Conservation (phyloP, 768 basidiomycete genomes). For the Phanerochaete carnosa region DNA sequence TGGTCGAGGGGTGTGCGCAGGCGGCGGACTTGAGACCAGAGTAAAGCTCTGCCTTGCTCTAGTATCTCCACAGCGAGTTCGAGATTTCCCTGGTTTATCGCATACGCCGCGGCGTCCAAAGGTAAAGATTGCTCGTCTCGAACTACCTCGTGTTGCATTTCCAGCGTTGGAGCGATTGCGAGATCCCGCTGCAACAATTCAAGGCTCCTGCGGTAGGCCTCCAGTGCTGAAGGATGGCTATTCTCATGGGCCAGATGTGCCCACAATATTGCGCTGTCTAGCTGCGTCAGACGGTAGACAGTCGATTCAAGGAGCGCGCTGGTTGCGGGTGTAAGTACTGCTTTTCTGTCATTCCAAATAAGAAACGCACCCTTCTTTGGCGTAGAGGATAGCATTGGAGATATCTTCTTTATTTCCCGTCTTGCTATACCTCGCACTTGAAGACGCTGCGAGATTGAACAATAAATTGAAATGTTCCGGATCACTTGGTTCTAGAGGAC, state of each 20-base stretch:
- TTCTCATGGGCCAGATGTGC: not conserved
- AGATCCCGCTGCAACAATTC: not conserved
- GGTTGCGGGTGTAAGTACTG: not conserved
- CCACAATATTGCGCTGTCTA: not conserved
- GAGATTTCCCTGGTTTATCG: not conserved
- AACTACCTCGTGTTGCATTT: not conserved
- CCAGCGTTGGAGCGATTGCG: not conserved
- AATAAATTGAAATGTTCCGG: not conserved
- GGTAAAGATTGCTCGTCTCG: not conserved
- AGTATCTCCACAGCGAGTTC: slow-evolving; percentile 21
- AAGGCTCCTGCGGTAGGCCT: not conserved
- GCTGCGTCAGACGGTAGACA: not conserved
- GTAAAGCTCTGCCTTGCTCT: slow-evolving; percentile 21
- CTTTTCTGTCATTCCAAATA: not conserved
- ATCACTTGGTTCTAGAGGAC: not conserved
- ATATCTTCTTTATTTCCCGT: not conserved
- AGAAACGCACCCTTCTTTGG: no score
- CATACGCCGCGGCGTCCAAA: not conserved
- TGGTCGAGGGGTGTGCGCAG: slow-evolving; percentile 18
- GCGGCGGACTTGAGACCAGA: slow-evolving; percentile 21
- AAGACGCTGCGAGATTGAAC: not conserved
- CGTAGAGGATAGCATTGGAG: not conserved
- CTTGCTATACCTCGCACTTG: not conserved
- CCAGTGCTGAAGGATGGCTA: not conserved
- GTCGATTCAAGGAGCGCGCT: not conserved